These are phyloP conservation scores for Amphibolis antarctica DNA, from an alignment of 106 monocot genomes.

Conservation along the genomic window DNA sequence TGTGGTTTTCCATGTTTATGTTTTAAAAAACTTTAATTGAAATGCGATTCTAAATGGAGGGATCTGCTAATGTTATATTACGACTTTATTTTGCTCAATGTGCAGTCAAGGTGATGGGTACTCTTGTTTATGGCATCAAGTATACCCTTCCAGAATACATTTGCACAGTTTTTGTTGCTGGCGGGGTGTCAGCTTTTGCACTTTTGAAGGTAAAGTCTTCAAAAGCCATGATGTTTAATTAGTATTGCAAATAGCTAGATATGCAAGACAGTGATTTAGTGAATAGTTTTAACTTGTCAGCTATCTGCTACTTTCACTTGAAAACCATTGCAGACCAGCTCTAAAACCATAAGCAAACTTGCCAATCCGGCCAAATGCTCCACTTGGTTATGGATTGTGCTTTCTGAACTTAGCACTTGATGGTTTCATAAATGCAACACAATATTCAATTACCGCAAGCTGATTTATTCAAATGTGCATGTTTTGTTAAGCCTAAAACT, in stretches of 20 bases:
- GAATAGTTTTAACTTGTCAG: neutral
- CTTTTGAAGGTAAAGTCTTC: slow-evolving; percentile 53
- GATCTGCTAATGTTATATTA: too few species aligned
- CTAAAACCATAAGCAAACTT: slow-evolving; percentile 88
- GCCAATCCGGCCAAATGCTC: slow-evolving; percentile 96
- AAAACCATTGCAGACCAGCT: slow-evolving; percentile 62
- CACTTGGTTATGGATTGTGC: slow-evolving; percentile 83
- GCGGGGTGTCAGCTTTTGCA: slow-evolving; percentile 92
- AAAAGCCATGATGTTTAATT: neutral
- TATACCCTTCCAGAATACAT: slow-evolving; percentile 79
- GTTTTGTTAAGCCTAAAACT: neutral
- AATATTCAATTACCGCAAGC: slow-evolving; percentile 77
- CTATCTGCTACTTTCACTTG: neutral
- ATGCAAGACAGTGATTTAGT: too few species aligned
- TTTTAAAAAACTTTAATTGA: too few species aligned
- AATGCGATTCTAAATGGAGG: too few species aligned
- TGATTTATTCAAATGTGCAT: slow-evolving; percentile 3
- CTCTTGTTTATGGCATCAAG: slow-evolving; percentile 86
- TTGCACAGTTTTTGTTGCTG: slow-evolving; percentile 94
- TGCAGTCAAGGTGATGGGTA: slow-evolving; percentile 95
- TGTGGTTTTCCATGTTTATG: too few species aligned
- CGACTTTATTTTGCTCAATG: neutral
- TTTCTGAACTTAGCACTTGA: slow-evolving; percentile 89
- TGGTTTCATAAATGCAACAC: slow-evolving; percentile 93
- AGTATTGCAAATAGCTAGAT: neutral